A percentile compares a stretch with the other conserved stretches of the same genome.
Evolutionary conservation across 768 basidiomycete species (phyloP).

Genomic region (Naganishia vishniacii): DNA sequence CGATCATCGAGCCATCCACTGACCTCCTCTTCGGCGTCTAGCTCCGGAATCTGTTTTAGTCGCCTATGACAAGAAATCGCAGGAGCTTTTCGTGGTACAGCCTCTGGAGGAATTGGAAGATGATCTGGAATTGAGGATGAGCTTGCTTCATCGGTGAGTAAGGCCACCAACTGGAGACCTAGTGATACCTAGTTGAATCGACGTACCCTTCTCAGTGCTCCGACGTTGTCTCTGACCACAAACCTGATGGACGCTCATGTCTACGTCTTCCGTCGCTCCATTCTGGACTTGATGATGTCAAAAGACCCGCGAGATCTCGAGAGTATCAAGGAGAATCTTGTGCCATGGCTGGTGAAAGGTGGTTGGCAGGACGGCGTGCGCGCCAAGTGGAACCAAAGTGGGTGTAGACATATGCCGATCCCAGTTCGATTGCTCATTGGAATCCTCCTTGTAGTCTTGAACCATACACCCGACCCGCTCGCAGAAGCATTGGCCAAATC

Average conservation of each 20-base stretch:
- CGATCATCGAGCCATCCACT: background rate
- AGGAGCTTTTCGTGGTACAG: constrained; percentile 58
- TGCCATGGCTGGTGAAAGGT: constrained; percentile 86
- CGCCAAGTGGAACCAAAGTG: constrained; percentile 34
- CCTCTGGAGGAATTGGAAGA: constrained; percentile 60
- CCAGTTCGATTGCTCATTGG: background rate
- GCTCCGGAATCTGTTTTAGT: constrained; percentile 45
- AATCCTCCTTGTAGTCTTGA: constrained; percentile 32
- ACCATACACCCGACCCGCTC: constrained; percentile 36
- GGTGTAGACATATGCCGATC: background rate
- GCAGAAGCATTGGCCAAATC: constrained; percentile 34
- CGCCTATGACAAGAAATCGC: constrained; percentile 53
- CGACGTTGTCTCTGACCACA: constrained; percentile 63
- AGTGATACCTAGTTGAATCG: no score
- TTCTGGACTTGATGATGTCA: constrained; percentile 63
- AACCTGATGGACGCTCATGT: constrained; percentile 79
- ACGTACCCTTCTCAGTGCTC: constrained; percentile 62
- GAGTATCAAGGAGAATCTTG: constrained; percentile 79
- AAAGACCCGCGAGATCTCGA: constrained; percentile 63
- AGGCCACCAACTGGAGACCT: background rate
- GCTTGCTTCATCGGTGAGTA: constrained; percentile 62
- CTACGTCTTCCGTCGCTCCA: constrained; percentile 71
- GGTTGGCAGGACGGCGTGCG: constrained; percentile 56
- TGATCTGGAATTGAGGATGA: constrained; percentile 70
- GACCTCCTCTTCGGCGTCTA: constrained; percentile 5